Evolutionary conservation across 2,329 filamentous ascomycete species (phyloP).

Genomic region (Monilinia aucupariae): DNA sequence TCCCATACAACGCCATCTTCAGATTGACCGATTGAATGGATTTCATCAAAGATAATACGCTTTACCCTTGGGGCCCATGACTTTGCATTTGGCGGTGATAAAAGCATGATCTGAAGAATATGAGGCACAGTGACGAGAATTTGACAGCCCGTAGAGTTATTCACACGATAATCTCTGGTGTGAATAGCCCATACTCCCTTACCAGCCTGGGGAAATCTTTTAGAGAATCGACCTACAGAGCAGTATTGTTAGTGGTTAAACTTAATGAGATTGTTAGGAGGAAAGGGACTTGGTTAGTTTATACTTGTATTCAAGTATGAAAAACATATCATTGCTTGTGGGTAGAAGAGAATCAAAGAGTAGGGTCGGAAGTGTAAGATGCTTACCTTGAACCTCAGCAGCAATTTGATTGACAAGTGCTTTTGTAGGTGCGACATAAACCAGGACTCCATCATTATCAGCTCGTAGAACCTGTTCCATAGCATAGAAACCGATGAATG

Average conservation of each 20-base stretch:
- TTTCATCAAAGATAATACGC: conserved; percentile 77
- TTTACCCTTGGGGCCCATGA: conserved; percentile 63
- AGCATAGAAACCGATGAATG: conserved; percentile 78
- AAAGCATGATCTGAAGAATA: conserved; percentile 72
- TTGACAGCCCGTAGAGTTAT: conserved; percentile 67
- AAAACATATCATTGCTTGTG: neutral
- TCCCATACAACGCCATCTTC: conserved; percentile 76
- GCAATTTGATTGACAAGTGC: conserved; percentile 80
- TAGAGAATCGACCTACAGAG: conserved; percentile 53
- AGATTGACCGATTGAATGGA: conserved; percentile 72
- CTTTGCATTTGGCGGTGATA: conserved; percentile 59
- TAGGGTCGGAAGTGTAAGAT: neutral
- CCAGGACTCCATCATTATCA: conserved; percentile 63
- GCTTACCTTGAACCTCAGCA: conserved; percentile 62
- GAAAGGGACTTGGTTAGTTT: neutral
- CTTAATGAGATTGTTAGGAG: neutral
- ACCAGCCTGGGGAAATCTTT: conserved; percentile 50
- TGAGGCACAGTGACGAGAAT: conserved; percentile 73
- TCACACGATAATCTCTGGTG: conserved; percentile 69
- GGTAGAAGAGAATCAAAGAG: neutral
- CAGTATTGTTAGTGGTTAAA: neutral
- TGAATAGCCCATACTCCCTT: conserved; percentile 75
- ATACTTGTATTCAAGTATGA: neutral
- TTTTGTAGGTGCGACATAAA: conserved; percentile 78
- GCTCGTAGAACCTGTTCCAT: conserved; percentile 70